Evolutionary conservation across 768 basidiomycete genomes (phyloP).

Genomic region (Russula emetica): DNA sequence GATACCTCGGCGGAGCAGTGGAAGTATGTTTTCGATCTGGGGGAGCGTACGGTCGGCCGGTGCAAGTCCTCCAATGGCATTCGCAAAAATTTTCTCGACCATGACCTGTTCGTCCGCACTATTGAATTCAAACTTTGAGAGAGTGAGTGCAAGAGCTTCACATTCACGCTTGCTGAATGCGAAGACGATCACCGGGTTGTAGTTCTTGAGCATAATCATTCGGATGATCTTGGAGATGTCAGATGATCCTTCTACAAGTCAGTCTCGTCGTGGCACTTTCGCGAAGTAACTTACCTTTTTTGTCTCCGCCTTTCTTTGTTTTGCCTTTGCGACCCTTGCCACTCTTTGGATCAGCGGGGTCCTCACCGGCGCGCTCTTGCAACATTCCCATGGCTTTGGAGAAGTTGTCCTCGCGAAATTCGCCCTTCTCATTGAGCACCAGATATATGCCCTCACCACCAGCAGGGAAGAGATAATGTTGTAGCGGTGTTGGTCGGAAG

Average conservation of each 20-base stretch:
- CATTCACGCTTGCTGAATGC: constrained; percentile 98
- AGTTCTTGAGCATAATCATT: constrained; percentile 97
- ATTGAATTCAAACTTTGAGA: constrained; percentile 97
- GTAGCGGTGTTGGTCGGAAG: constrained; percentile 95
- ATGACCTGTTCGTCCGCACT: constrained; percentile 86
- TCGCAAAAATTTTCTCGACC: constrained; percentile 85
- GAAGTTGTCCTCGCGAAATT: constrained; percentile 97
- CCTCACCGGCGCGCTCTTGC: constrained; percentile 79
- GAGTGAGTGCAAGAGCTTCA: constrained; percentile 82
- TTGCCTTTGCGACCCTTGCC: constrained; percentile 92
- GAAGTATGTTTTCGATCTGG: constrained; percentile 89
- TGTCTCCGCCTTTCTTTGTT: constrained; percentile 86
- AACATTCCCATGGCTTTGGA: constrained; percentile 95
- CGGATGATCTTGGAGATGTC: constrained; percentile 97
- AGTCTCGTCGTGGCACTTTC: constrained; percentile 7
- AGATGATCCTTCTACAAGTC: constrained; percentile 56
- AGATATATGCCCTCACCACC: constrained; percentile 97
- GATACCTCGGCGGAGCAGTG: constrained; percentile 89
- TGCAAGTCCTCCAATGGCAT: constrained; percentile 86
- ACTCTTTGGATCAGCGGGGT: constrained; percentile 79
- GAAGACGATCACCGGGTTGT: constrained; percentile 97
- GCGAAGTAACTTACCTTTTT: constrained; percentile 60
- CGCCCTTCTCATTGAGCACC: constrained; percentile 97
- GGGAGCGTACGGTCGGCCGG: constrained; percentile 85
- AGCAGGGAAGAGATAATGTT: constrained; percentile 96